A percentile compares a stretch with the other conserved stretches of the same genome.
Conservation (phyloP, 1,284 basidiomycete species). For the Ceratobasidium papillatum region DNA sequence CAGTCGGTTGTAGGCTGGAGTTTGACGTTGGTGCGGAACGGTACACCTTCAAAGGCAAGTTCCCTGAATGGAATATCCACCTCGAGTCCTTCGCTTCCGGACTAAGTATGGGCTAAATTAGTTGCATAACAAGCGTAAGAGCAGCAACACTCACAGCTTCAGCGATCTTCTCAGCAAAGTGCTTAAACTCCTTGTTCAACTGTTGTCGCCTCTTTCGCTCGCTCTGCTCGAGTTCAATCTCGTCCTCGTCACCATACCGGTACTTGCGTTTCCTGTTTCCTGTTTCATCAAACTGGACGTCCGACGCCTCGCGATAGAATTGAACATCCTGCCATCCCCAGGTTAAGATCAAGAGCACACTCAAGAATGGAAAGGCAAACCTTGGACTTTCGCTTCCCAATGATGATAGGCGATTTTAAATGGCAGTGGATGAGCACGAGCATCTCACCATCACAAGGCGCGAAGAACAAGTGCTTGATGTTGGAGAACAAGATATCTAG, state of each 20-base stretch:
- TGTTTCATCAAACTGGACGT: conserved; percentile 98
- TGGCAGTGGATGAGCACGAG: conserved; percentile 95
- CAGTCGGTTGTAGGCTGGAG: conserved; percentile 98
- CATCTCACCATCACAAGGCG: conserved; percentile 96
- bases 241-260: conserved; percentile 98
- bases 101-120: neutral
- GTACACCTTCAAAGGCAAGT: conserved; percentile 96
- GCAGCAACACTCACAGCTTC: conserved; percentile 70
- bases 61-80: conserved; percentile 98
- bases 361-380: conserved; percentile 56
- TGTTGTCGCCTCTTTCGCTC: conserved; percentile 89
- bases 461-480: conserved; percentile 99
- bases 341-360: neutral
- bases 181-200: conserved; percentile 95
- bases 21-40: conserved; percentile 93
- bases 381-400: conserved; percentile 97
- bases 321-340: conserved; percentile 79
- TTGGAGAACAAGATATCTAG: conserved; percentile 95
- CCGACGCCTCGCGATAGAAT: conserved; percentile 98
- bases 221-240: conserved; percentile 98
- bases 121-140: neutral
- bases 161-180: conserved; percentile 92
- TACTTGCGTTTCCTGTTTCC: conserved; percentile 99
- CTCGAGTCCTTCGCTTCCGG: conserved; percentile 82
- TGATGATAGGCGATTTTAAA: conserved; percentile 95